These are phyloP conservation scores for Malus domestica DNA, from an alignment of 306 rosid genomes.

Conservation along the genomic window DNA sequence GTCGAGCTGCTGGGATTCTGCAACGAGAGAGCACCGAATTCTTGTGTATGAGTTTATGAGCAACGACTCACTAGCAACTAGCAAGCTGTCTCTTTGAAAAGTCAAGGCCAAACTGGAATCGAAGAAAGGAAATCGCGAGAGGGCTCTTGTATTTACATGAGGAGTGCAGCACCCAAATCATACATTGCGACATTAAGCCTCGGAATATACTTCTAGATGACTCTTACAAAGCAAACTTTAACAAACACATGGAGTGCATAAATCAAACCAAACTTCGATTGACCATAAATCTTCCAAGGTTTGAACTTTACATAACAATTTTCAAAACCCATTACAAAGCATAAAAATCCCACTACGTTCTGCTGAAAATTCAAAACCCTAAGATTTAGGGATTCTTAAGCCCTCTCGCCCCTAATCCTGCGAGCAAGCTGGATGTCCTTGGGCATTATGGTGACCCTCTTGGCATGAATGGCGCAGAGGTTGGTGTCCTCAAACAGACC, in stretches of 20 bases:
- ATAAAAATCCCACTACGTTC: neutral
- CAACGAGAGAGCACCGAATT: neutral
- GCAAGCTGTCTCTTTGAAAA: slow-evolving; percentile 5
- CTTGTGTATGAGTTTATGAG: neutral
- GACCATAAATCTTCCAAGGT: neutral
- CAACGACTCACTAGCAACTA: neutral
- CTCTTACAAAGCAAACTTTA: too few species aligned
- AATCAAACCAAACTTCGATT: neutral
- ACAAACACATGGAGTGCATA: neutral
- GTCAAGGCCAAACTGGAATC: neutral
- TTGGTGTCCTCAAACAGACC: slow-evolving; percentile 33
- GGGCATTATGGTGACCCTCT: slow-evolving; percentile 34
- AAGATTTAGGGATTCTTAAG: neutral
- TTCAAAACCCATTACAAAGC: neutral
- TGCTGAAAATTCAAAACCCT: neutral
- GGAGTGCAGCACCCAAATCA: too few species aligned
- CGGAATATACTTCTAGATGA: too few species aligned
- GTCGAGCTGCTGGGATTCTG: slow-evolving; percentile 20
- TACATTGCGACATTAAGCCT: too few species aligned
- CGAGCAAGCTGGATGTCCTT: slow-evolving; percentile 30
- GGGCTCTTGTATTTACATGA: slow-evolving; percentile 3
- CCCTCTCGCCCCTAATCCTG: slow-evolving; percentile 18
- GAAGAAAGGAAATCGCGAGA: neutral
- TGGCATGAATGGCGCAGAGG: slow-evolving; percentile 32
- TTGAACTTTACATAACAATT: neutral